Evolutionary conservation across 345 rosid species (phyloP).

Genomic region (Salix koriyanagi): DNA sequence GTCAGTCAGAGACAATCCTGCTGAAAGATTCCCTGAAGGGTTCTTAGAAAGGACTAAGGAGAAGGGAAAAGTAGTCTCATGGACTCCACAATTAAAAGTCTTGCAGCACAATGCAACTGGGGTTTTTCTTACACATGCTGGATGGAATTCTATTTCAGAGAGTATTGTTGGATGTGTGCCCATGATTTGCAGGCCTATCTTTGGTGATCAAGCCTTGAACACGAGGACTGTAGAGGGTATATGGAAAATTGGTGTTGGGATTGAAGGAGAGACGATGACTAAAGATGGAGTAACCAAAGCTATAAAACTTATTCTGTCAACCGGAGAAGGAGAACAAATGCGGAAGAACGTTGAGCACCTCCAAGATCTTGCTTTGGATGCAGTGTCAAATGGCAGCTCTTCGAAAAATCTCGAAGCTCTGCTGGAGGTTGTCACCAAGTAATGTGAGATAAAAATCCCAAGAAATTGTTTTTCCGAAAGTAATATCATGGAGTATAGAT

Average conservation of each 20-base stretch:
- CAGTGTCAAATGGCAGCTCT: slow-evolving; percentile 39
- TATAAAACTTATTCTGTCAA: slow-evolving; percentile 20
- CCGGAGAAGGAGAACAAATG: slow-evolving; percentile 40
- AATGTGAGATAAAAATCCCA: background rate
- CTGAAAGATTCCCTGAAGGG: slow-evolving; percentile 32
- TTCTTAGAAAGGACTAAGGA: slow-evolving; percentile 35
- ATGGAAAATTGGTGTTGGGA: slow-evolving; percentile 52
- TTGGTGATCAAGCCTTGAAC: slow-evolving; percentile 56
- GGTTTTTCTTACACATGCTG: slow-evolving; percentile 54
- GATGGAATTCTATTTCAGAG: slow-evolving; percentile 73
- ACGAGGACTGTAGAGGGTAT: slow-evolving; percentile 44
- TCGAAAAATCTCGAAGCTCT: slow-evolving; percentile 29
- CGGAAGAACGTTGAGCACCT: slow-evolving; percentile 19
- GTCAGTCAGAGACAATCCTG: slow-evolving; percentile 39
- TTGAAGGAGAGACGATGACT: slow-evolving; percentile 42
- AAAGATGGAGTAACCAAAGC: slow-evolving; percentile 30
- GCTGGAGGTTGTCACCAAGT: slow-evolving; percentile 24
- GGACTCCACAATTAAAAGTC: slow-evolving; percentile 57
- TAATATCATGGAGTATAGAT: no score
- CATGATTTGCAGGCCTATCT: slow-evolving; percentile 65
- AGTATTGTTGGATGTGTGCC: slow-evolving; percentile 64
- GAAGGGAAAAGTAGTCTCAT: slow-evolving; percentile 45
- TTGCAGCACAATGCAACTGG: slow-evolving; percentile 46
- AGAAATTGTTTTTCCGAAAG: background rate
- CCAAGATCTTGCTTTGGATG: slow-evolving; percentile 32